Evolutionary conservation across 306 rosid genomes (phyloP), one percentile per base, ranked within the genome.

Genomic region (Acacia confusa): DNA sequence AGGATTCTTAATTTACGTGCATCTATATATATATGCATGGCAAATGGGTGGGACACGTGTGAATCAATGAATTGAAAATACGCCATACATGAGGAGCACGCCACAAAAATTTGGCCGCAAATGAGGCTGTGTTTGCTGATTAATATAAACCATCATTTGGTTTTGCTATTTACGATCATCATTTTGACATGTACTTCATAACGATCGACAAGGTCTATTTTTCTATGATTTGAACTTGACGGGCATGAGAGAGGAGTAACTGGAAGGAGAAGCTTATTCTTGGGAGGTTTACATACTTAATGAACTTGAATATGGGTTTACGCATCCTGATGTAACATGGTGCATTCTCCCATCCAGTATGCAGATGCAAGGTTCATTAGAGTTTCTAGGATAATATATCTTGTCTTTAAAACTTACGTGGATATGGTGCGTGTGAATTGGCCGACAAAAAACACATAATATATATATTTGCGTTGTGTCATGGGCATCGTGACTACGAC

Each of bases 21-120:
- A 79, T 84, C 36, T 4, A 32, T 32, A 34, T 34, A 5, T 34
- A 34, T 34, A 34, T 34, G 87, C 86, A 81, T 81, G 88, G 77
- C 2, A 48, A 68, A 84, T 86, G 78, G 55, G 7, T 28, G 0
- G 68, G 79, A 67, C 86, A 84, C 75, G 81, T 81, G 8, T 22
- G 41, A 40, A 1, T 61, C 0, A 9, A 1, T 53, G 32, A 13
- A 55, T 55, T n/a, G 4, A 19, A 17, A 20, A 6, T 19, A 53
- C 60, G 10, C 3, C 11, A 53, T 28, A 28, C 2, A 28, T 7
- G 60, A 55, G 27, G 63, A 55, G 63, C 14, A 55, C 70, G 70
- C 44, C 34, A 44, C 9, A 41, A 80, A 77, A 83, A 77, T 63
- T 52, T 86, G 83, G 83, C 79, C 36, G 6, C 34, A 43, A 69